Evolutionary conservation across 768 basidiomycete species (phyloP), one percentile per base, ranked within the genome.

Genomic region (Mycena metata): DNA sequence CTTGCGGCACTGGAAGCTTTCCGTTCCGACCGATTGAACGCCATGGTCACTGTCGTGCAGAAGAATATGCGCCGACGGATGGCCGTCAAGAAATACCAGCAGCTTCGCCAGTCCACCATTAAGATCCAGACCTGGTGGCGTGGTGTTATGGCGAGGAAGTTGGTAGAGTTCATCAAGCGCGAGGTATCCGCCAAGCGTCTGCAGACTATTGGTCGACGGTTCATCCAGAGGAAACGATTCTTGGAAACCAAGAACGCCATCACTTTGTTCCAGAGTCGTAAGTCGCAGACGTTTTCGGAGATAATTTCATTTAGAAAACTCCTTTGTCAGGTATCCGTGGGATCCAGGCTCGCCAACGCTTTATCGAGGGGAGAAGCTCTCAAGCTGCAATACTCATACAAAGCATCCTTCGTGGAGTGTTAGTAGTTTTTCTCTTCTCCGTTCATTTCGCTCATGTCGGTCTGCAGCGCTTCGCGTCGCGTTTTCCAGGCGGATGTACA

Each of bases 51-150:
- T 15, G 88, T 98, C 58, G 92, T 99, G 3, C 98, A 99, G 83
- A 99, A 99, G 89, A 98, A 99, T 79, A 92, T 99, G 85, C 89
- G 93, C 55, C 85, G 97, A 59, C 86, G 89, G 51, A 87, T 98
- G 85, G 96, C 94, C 9, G 86, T 91, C 67, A 94, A 92, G 77
- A 88, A 85, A 57, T 99, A 96, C 75, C 86, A 86, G 64, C 80
- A 85, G 60, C 84, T 96, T 51, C 89, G 95, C 39, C 76, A 73
- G 4, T 89, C 92, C 26, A 89, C 96, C 1, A 91, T 98, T 78
- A 90, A 82, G 76, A 91, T 99, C 42, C 98, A 99, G 79, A 91
- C 94, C 0, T 93, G 95, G 92, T 98, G 96, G 95, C 88, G 97
- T 69, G 91, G 94, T n/a, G 86, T 95, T 51, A 72, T 90, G 71